These are phyloP conservation scores for Helenozyma rhizophorensis DNA, from an alignment of 805 yeast species.

Conservation along the genomic window DNA sequence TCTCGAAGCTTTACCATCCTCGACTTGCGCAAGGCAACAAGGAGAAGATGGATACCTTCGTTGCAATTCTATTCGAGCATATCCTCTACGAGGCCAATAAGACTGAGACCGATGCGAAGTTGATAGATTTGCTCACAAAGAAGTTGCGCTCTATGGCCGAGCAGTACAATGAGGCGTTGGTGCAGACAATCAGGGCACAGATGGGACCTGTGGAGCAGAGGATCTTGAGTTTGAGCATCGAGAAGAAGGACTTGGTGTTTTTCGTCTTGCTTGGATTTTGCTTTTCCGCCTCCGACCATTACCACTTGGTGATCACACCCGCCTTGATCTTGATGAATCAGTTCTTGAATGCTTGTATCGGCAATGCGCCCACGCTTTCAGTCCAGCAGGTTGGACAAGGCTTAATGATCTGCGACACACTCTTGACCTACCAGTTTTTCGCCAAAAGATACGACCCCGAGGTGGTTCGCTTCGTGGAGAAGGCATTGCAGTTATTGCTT, in stretches of 20 bases:
- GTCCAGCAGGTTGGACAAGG: conserved; percentile 52
- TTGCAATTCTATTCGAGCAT: conserved; percentile 61
- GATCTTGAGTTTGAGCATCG: conserved; percentile 26
- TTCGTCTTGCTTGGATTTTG: conserved; percentile 69
- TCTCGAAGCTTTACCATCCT: conserved; percentile 66
- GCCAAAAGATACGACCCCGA: conserved; percentile 86
- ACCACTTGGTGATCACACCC: conserved; percentile 88
- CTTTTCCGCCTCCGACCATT: conserved; percentile 93
- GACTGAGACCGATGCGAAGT: conserved; percentile 17
- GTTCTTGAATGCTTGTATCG: conserved; percentile 36
- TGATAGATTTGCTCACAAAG: conserved; percentile 40
- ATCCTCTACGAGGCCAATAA: conserved; percentile 40
- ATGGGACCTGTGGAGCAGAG: conserved; percentile 53
- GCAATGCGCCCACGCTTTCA: conserved; percentile 18
- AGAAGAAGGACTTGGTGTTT: conserved; percentile 53
- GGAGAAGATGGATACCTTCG: conserved; percentile 60
- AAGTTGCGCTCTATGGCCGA: conserved; percentile 57
- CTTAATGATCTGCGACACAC: conserved; percentile 57
- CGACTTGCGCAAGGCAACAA: conserved; percentile 78
- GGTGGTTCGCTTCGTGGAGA: conserved; percentile 53
- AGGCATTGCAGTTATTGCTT: conserved; percentile 41
- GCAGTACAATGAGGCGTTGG: conserved; percentile 58
- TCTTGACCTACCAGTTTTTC: conserved; percentile 69
- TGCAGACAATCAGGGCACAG: conserved; percentile 56
- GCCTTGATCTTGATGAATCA: conserved; percentile 70